Conservation (phyloP, 2,329 filamentous ascomycete species). For the Davidsoniella neocaledoniae region DNA sequence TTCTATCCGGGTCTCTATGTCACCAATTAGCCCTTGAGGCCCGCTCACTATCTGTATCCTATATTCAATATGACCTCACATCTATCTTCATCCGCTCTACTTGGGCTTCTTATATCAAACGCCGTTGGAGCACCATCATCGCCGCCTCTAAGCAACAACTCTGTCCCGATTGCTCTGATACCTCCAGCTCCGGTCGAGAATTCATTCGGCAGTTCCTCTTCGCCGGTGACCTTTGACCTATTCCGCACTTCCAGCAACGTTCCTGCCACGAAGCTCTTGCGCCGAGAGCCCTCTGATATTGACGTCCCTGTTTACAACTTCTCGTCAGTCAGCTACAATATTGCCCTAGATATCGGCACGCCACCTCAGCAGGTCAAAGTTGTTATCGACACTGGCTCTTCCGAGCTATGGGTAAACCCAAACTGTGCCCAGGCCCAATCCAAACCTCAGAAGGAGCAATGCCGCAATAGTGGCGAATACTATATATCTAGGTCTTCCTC, state of each 20-base stretch:
- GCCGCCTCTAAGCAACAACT: background rate
- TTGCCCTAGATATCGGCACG: slow-evolving; percentile 23
- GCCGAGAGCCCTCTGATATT: slow-evolving; percentile 11
- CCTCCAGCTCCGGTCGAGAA: background rate
- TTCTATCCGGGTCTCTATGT: no score
- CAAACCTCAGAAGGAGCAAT: slow-evolving; percentile 11
- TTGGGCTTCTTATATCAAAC: slow-evolving; percentile 4
- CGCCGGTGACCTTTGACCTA: slow-evolving; percentile 5
- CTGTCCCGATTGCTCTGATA: slow-evolving; percentile 1
- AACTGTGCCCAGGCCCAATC: slow-evolving; percentile 17
- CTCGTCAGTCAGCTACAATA: slow-evolving; percentile 22
- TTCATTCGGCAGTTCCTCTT: background rate
- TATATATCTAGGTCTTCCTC: slow-evolving; percentile 16
- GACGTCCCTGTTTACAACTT: slow-evolving; percentile 14
- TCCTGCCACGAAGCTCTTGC: slow-evolving; percentile 1
- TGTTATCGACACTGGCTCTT: slow-evolving; percentile 26
- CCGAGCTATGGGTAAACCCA: slow-evolving; percentile 28
- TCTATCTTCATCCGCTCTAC: slow-evolving; percentile 2
- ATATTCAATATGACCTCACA: slow-evolving; percentile 1
- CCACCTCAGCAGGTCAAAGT: slow-evolving; percentile 23
- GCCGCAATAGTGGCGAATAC: slow-evolving; percentile 11
- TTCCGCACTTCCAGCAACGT: slow-evolving; percentile 6
- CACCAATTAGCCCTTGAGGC: no score
- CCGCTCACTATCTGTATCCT: background rate
- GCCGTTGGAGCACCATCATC: background rate